Evolutionary conservation across 805 yeast genomes (phyloP).

Genomic region (Candida alai): DNA sequence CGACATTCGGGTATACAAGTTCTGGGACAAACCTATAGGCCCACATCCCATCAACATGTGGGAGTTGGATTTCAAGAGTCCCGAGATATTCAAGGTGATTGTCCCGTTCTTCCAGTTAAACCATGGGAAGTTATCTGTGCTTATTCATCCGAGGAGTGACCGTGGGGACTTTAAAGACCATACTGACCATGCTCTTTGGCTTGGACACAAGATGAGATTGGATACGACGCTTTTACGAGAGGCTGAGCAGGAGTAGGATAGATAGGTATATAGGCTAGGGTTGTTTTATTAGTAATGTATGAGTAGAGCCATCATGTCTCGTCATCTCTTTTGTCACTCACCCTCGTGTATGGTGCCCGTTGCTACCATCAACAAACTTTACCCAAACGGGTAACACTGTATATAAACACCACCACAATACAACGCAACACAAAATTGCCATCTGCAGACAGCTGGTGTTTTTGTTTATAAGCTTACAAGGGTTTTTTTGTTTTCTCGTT

Average conservation of each 20-base stretch:
- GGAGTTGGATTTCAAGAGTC: constrained; percentile 49
- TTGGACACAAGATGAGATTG: constrained; percentile 42
- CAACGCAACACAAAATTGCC: too few relatives aligned
- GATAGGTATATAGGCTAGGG: too few relatives aligned
- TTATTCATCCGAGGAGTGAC: constrained; percentile 50
- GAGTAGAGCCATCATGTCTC: too few relatives aligned
- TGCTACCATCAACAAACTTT: too few relatives aligned
- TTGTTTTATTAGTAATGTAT: too few relatives aligned
- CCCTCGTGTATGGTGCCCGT: too few relatives aligned
- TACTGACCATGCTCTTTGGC: constrained; percentile 54
- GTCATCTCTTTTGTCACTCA: too few relatives aligned
- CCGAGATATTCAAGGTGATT: constrained; percentile 41
- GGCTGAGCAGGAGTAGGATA: neutral
- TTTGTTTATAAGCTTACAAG: too few relatives aligned
- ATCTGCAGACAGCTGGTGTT: too few relatives aligned
- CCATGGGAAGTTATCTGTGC: constrained; percentile 49
- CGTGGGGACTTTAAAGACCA: constrained; percentile 46
- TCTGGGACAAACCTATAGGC: constrained; percentile 49
- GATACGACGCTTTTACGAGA: constrained; percentile 13
- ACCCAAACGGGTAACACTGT: too few relatives aligned
- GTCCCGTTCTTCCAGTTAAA: constrained; percentile 51
- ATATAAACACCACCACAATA: too few relatives aligned
- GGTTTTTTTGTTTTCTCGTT: too few relatives aligned
- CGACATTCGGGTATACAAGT: constrained; percentile 38
- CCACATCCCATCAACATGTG: constrained; percentile 61